phyloP scores from a whole-genome alignment of 2,329 filamentous ascomycete genomes.

The Macrophomina phaseolina region DNA sequence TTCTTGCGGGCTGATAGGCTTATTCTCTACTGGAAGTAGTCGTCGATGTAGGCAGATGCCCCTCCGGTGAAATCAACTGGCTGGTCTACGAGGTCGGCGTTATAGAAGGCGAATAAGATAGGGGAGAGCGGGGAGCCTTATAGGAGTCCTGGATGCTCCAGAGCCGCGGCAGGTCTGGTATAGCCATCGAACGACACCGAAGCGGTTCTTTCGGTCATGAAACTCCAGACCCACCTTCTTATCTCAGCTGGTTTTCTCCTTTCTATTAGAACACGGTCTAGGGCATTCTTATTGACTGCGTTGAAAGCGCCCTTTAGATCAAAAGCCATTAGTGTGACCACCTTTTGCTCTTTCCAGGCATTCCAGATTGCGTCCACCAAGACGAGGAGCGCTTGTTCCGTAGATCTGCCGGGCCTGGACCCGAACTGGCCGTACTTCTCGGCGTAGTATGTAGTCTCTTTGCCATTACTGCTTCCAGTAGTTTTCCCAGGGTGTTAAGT shows the following conservation, averaged over 20 bases:
- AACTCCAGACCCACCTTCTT: background rate
- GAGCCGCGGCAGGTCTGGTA: background rate
- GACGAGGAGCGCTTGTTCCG: constrained; percentile 35
- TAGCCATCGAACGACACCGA: background rate
- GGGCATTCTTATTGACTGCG: background rate
- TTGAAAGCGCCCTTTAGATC: constrained; percentile 22
- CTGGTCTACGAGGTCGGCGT: constrained; percentile 15
- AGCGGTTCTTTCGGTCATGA: background rate
- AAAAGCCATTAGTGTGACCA: constrained; percentile 6
- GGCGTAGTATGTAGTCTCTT: constrained; percentile 31
- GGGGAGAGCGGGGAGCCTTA: constrained; percentile 18
- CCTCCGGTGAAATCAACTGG: constrained; percentile 11
- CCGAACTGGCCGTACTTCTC: constrained; percentile 34
- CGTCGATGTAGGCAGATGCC: constrained; percentile 20
- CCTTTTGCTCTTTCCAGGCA: constrained; percentile 4
- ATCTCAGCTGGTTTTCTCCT: background rate
- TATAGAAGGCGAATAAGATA: constrained; percentile 21
- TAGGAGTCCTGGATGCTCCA: background rate
- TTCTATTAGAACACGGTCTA: background rate
- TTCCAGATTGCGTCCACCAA: constrained; percentile 24
- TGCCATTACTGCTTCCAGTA: constrained; percentile 32
- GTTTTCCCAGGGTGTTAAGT: constrained; percentile 32
- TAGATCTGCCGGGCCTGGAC: constrained; percentile 31
- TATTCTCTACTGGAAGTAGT: constrained; percentile 30
- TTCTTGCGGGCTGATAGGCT: constrained; percentile 19